phyloP scores from a whole-genome alignment of 2,329 filamentous ascomycete genomes.

The Fusarium burgessii region DNA sequence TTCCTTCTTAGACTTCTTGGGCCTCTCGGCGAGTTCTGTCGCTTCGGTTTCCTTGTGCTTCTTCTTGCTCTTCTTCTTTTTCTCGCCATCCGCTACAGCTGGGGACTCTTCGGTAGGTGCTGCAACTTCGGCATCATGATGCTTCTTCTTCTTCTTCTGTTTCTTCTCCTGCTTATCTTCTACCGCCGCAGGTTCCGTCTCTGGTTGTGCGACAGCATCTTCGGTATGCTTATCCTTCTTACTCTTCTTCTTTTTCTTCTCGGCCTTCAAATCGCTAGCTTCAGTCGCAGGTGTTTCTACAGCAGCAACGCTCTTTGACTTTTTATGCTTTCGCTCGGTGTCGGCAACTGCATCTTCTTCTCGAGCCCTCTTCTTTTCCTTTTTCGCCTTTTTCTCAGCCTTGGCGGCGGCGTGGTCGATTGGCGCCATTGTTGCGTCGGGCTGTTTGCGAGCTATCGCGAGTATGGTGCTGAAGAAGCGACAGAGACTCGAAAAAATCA shows the following conservation, averaged over 20 bases:
- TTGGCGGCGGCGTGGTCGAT: conserved; percentile 49
- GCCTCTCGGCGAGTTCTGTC: conserved; percentile 37
- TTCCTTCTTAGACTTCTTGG: conserved; percentile 50
- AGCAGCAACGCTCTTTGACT: conserved; percentile 60
- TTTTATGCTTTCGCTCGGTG: conserved; percentile 62
- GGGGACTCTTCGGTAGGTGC: conserved; percentile 18
- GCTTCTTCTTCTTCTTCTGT: conserved; percentile 51
- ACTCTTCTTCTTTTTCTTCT: conserved; percentile 49
- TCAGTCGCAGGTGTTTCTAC: conserved; percentile 32
- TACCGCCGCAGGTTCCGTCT: conserved; percentile 10
- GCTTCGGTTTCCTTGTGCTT: conserved; percentile 40
- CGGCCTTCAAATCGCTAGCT: conserved; percentile 49
- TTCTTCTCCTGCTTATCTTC: conserved; percentile 47
- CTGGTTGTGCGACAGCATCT: conserved; percentile 15
- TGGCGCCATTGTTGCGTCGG: conserved; percentile 50
- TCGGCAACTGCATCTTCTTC: conserved; percentile 57
- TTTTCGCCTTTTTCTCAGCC: conserved; percentile 56
- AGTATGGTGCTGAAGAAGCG: conserved; percentile 24
- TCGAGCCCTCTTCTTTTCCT: conserved; percentile 60
- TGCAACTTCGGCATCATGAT: conserved; percentile 37
- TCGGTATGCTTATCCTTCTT: conserved; percentile 46
- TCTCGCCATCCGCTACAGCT: conserved; percentile 31
- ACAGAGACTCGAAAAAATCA: conserved; percentile 38
- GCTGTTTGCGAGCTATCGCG: conserved; percentile 29
- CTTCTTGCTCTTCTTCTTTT: conserved; percentile 51